Percentiles rank a stretch among this genome's conserved stretches.
These are phyloP conservation scores for Mucor sp. DNA, from an alignment of 371 early-diverging fungal species.

Conservation along the genomic window DNA sequence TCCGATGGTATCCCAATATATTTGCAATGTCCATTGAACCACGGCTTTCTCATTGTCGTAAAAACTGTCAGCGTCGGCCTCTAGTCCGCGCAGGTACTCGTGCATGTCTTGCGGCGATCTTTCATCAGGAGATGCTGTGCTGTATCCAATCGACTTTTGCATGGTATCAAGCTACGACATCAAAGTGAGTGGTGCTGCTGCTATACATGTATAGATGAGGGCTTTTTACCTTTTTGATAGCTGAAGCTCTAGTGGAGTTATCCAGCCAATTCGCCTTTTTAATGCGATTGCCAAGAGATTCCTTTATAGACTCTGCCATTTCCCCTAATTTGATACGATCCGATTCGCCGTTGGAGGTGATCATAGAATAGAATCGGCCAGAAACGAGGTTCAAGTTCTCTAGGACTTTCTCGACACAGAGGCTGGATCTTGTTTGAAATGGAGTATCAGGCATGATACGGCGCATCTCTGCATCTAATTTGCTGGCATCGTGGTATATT, in stretches of 20 bases:
- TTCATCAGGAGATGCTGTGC: constrained; percentile 50
- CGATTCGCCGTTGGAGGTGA: constrained; percentile 42
- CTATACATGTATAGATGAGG: too few species aligned
- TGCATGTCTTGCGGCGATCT: constrained; percentile 44
- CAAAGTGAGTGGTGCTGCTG: neutral
- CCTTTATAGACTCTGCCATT: constrained; percentile 42
- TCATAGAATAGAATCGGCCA: constrained; percentile 45
- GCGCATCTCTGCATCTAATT: constrained; percentile 39
- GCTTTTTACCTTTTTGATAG: constrained; percentile 50
- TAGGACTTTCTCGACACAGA: constrained; percentile 47
- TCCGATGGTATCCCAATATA: constrained; percentile 36
- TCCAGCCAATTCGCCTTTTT: constrained; percentile 58
- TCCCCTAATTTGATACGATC: constrained; percentile 29
- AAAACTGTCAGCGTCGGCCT: constrained; percentile 33
- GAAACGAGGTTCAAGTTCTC: constrained; percentile 33
- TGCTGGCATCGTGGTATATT: constrained; percentile 24
- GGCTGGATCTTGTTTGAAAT: constrained; percentile 33
- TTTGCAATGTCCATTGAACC: constrained; percentile 26
- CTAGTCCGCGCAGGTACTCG: constrained; percentile 38
- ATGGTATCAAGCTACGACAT: constrained; percentile 14
- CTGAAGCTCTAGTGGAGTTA: constrained; percentile 43
- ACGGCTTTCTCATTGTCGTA: constrained; percentile 52
- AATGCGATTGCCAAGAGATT: constrained; percentile 45
- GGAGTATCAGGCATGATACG: constrained; percentile 31
- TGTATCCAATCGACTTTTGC: constrained; percentile 49